Conservation (phyloP, 257 asterid species). For the Fraxinus americana region DNA sequence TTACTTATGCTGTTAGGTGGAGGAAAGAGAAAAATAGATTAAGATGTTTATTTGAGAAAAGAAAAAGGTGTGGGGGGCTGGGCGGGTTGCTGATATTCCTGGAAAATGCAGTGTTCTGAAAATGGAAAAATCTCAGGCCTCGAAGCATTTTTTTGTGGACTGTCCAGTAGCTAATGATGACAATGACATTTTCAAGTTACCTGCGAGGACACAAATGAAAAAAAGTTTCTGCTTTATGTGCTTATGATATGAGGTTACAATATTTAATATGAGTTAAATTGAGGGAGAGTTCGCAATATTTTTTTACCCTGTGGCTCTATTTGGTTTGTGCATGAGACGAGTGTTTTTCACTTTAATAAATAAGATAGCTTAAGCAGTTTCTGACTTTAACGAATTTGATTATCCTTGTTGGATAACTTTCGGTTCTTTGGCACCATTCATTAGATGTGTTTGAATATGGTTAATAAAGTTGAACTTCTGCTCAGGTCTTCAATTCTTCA, state of each 20-base stretch:
- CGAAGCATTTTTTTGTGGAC: not conserved
- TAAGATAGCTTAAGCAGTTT: not conserved
- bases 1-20: not conserved
- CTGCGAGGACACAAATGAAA: not conserved
- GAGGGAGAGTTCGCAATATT: not conserved
- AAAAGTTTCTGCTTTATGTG: not conserved
- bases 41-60: not conserved
- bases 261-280: not conserved
- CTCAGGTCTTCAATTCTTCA: constrained; percentile 52
- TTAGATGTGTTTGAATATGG: not conserved
- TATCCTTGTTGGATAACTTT: constrained; percentile 8
- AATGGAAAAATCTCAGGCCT: not conserved
- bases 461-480: constrained; percentile 23
- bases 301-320: not conserved
- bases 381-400: constrained; percentile 3
- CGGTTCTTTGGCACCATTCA: constrained; percentile 2
- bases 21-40: not conserved
- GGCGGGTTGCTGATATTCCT: not conserved
- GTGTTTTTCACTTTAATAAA: not conserved
- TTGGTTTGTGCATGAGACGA: not conserved
- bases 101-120: constrained; percentile 6
- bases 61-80: not conserved
- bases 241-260: not conserved
- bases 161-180: not conserved
- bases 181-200: constrained; percentile 2